Conservation (phyloP, 2,329 filamentous ascomycete genomes). For the Colletotrichum tabaci region DNA sequence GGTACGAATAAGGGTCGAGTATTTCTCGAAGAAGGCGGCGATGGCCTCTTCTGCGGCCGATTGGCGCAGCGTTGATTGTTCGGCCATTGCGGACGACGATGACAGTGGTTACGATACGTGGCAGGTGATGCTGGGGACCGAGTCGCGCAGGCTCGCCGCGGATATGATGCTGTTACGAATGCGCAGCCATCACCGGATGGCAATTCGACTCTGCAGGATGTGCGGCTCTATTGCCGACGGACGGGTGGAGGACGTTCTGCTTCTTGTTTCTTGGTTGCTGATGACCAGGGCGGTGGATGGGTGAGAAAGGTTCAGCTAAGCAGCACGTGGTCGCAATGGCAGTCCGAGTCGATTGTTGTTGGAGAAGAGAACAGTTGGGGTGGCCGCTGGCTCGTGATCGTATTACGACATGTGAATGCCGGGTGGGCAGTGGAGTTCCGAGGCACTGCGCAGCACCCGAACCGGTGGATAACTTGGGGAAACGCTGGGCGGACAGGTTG, state of each 20-base stretch:
- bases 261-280: conserved; percentile 8
- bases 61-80: conserved; percentile 84
- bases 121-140: conserved; percentile 19
- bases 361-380: conserved; percentile 10
- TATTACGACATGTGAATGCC: conserved; percentile 43
- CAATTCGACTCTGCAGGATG: background rate
- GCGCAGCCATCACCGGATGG: conserved; percentile 38
- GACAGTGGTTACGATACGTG: conserved; percentile 30
- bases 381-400: conserved; percentile 39
- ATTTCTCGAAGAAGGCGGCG: conserved; percentile 74
- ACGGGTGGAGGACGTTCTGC: conserved; percentile 14
- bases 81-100: conserved; percentile 75
- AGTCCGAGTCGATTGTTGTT: conserved; percentile 37
- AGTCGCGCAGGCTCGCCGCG: conserved; percentile 39
- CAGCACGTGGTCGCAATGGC: conserved; percentile 39
- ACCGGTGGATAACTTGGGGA: conserved; percentile 42
- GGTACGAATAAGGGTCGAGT: conserved; percentile 66
- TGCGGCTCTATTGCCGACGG: conserved; percentile 7
- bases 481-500: conserved; percentile 22
- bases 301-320: conserved; percentile 19
- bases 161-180: conserved; percentile 29
- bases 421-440: conserved; percentile 40
- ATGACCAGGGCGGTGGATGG: conserved; percentile 2
- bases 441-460: conserved; percentile 40
- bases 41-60: conserved; percentile 77